These are phyloP conservation scores for Magnolia officinalis DNA, from an alignment of 164 flowering plant species.

Conservation along the genomic window DNA sequence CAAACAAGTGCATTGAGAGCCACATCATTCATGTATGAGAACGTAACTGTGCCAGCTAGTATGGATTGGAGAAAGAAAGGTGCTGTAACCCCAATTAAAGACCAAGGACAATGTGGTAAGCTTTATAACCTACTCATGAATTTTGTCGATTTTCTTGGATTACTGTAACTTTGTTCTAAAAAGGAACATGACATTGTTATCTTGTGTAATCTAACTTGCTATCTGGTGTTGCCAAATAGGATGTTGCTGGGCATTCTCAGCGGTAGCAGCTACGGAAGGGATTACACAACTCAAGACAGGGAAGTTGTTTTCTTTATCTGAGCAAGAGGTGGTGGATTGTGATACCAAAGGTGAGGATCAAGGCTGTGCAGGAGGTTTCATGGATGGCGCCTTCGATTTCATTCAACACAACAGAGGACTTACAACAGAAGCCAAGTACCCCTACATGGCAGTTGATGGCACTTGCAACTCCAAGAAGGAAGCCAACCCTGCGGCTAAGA, in stretches of 20 bases:
- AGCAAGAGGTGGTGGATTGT: constrained; percentile 29
- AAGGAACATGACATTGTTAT: not conserved
- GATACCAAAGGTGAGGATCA: constrained; percentile 15
- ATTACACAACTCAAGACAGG: constrained; percentile 17
- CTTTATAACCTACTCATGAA: not conserved
- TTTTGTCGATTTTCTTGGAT: not conserved
- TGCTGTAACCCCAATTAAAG: constrained; percentile 20
- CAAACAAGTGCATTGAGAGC: not conserved
- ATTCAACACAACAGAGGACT: constrained; percentile 19
- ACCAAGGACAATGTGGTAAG: constrained; percentile 26
- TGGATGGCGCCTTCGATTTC: constrained; percentile 26
- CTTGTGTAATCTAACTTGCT: not conserved
- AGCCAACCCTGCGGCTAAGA: constrained; percentile 9
- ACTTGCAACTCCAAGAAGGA: constrained; percentile 17
- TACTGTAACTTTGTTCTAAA: no score
- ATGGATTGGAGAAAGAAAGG: constrained; percentile 32
- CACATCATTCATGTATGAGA: constrained; percentile 26
- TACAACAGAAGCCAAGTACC: constrained; percentile 23
- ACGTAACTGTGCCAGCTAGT: constrained; percentile 17
- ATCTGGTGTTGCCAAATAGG: constrained; percentile 8
- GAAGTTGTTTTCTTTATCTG: constrained; percentile 21
- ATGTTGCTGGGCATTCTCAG: constrained; percentile 31
- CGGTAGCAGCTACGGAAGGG: constrained; percentile 27
- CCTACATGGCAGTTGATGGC: constrained; percentile 12
- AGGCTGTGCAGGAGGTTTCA: constrained; percentile 26